Evolutionary conservation across 768 basidiomycete genomes (phyloP), one percentile per base, ranked within the genome.

Genomic region (Russula dissimulans): DNA sequence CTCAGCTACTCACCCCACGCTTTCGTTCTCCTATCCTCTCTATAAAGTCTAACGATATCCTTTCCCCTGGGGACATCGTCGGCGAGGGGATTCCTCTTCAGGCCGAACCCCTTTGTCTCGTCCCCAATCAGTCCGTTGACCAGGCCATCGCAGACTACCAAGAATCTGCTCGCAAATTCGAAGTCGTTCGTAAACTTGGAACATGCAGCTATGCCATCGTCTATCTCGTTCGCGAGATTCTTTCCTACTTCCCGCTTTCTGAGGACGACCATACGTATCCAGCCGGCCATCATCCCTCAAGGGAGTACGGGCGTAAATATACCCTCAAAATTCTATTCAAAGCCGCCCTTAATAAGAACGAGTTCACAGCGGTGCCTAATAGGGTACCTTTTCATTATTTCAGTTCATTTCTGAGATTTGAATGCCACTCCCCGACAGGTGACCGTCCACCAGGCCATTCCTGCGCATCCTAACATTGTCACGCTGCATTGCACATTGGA

Each of bases 321-420:
- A 95, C 97, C n/a, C 82, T 98, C 75, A 98, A 99, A 79, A 89
- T 91, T 73, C 78, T 98, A 64, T 92, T 90, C 71, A 98, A 97
- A 74, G 88, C 86, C 54, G 88, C 97, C 77, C 85, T 97, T 63
- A 85, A 91, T 73, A 81, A 86, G 66, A 93, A 95, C 54, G 87
- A 89, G 65, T 77, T 97, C 67, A 82, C 80, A 36, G 84, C 94
- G 5, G 97, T 98, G 74, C 81, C 95, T 76, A 84, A 90, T 67
- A 95, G 98, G 83, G 90, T 89, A 65, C 22, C 43, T 75, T 73
- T 36, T 56, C 49, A 34, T 14, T 34, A 31, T 48, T 46, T 59
- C 56, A 61, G 34, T 53, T 59, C 45, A 15, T 22, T 43, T 54
- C 10, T n/a, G 56, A 17, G 32, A 42, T 61, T n/a, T 44, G 45